Conservation (phyloP, 768 basidiomycete genomes). For the Leucogyrophana mollusca region DNA sequence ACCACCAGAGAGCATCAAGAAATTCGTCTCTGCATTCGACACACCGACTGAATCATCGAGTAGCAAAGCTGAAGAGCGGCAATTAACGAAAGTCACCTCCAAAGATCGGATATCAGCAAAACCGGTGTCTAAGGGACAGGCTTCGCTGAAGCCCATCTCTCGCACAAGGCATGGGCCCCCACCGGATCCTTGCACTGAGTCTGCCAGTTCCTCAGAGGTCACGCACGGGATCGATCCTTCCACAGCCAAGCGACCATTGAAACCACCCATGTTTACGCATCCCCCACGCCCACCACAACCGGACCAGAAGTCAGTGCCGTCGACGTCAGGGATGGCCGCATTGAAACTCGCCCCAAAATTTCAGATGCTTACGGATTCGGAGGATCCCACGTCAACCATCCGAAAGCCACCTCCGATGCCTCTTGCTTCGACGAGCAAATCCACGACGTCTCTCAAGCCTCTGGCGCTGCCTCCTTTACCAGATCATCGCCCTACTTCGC, state of each 20-base stretch:
- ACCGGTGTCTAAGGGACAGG: constrained; percentile 3
- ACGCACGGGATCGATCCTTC: neutral
- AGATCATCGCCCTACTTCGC: constrained; percentile 11
- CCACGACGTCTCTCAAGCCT: constrained; percentile 16
- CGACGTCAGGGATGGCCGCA: constrained; percentile 1
- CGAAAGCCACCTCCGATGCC: constrained; percentile 29
- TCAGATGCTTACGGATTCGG: neutral
- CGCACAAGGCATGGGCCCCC: constrained; percentile 10
- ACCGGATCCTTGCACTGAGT: constrained; percentile 17
- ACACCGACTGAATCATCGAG: neutral
- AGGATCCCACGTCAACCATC: constrained; percentile 18
- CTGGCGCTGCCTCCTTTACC: constrained; percentile 29
- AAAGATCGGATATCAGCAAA: neutral
- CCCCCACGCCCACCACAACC: neutral
- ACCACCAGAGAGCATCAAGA: constrained; percentile 16
- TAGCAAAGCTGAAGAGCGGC: neutral
- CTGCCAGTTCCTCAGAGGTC: neutral
- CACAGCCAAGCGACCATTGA: constrained; percentile 6
- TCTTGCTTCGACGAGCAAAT: constrained; percentile 10
- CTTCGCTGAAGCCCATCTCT: constrained; percentile 2
- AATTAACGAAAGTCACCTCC: neutral
- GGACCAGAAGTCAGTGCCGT: constrained; percentile 5
- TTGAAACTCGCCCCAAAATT: constrained; percentile 4
- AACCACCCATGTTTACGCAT: constrained; percentile 12
- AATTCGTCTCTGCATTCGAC: constrained; percentile 28